Conservation (phyloP, 768 basidiomycete species). For the Lentinula guzmanii region DNA sequence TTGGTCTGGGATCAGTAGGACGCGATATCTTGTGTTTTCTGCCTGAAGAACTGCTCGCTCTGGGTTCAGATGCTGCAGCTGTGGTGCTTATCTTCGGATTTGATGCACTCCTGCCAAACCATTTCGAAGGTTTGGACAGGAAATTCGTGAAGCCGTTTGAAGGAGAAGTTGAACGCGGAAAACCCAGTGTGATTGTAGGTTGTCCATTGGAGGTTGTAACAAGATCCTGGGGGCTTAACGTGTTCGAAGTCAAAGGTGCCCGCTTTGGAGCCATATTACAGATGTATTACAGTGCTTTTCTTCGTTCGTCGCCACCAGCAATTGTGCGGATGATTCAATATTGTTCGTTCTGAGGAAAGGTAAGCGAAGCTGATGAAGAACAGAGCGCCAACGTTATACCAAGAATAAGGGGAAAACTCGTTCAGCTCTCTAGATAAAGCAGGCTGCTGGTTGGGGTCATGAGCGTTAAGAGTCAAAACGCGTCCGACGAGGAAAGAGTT, state of each 20-base stretch:
- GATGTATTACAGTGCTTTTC: background rate
- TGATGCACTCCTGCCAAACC: slow-evolving; percentile 62
- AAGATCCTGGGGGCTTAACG: slow-evolving; percentile 32
- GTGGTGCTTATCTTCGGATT: slow-evolving; percentile 33
- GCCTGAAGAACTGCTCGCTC: slow-evolving; percentile 34
- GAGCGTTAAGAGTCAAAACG: slow-evolving; percentile 1
- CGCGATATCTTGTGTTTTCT: slow-evolving; percentile 79
- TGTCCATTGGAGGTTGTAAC: slow-evolving; percentile 15
- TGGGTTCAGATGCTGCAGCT: slow-evolving; percentile 34
- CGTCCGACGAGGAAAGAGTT: background rate
- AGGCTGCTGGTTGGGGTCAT: background rate
- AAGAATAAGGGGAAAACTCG: background rate
- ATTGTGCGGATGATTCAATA: background rate
- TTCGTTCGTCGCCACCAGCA: background rate
- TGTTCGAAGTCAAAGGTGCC: slow-evolving; percentile 28
- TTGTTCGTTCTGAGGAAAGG: background rate
- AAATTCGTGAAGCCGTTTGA: slow-evolving; percentile 50
- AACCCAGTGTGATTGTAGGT: slow-evolving; percentile 28
- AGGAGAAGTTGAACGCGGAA: slow-evolving; percentile 60
- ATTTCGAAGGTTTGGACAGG: slow-evolving; percentile 62
- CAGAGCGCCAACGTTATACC: background rate
- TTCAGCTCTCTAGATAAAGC: background rate
- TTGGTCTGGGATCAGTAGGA: slow-evolving; percentile 77
- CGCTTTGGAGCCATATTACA: slow-evolving; percentile 46
- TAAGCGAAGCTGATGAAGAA: background rate